Evolutionary conservation across 129 eudicot genomes (phyloP), one percentile per base, ranked within the genome.

Genomic region (Flaveria robusta): DNA sequence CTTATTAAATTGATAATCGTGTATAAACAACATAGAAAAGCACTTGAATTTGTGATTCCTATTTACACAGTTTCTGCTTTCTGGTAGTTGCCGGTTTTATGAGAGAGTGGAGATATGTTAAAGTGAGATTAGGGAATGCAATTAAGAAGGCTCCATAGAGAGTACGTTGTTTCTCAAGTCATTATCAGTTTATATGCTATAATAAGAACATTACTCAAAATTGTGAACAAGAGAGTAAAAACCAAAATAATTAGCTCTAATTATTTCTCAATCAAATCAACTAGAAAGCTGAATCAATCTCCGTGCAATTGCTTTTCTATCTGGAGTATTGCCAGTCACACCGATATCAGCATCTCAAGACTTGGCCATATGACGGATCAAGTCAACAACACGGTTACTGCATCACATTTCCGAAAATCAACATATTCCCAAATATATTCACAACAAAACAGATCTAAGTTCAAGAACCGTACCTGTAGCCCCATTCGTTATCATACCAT

Each of bases 401-500:
- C 89, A 82, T 65, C 1, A 73, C 13, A 74, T 18, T 29, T 34
- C 42, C 34, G 34, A 49, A 29, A 71, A 19, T 20, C 1, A 72
- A 13, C 29, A 20, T 22, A 58, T 46, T 22, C 29, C 12, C 11
- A 3, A 14, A 55, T 54, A 55, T 18, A 8, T 34, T 3, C n/a
- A 51, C 18, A 9, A 41, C 13, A 66, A 27, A 41, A 19, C 45
- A 8, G 9, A 60, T 60, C 39, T n/a, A 60, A 45, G 13, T 1
- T 43, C 24, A 5, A 4, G 7, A 51, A 9, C 10, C 54, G 70
- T 77, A 91, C 97, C 97, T 91, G 85, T 91, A 91, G 64, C 93
- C 96, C 93, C 96, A 91, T 84, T 91, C 96, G 9, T 91, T 91
- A 67, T 91, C 97, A 66, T 91, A 91, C 97, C 97, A 86, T 66